Percentiles rank a stretch among this genome's conserved stretches.
phyloP scores from a whole-genome alignment of 2,329 filamentous ascomycete species.

The Hymenoscyphus fraxineus region DNA sequence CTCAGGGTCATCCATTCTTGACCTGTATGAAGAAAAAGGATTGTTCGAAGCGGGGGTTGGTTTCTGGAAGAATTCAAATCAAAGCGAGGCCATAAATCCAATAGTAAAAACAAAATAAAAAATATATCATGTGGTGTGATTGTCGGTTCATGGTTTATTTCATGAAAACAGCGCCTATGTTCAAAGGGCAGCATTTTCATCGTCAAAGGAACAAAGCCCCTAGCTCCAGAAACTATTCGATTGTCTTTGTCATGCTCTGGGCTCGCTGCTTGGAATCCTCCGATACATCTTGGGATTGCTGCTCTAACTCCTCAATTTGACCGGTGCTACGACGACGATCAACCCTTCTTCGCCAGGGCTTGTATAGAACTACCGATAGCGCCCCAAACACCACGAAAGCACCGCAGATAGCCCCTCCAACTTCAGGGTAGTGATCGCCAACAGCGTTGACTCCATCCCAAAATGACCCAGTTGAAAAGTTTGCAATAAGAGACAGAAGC shows the following conservation, averaged over 20 bases:
- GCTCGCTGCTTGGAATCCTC: background rate
- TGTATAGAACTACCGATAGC: constrained; percentile 62
- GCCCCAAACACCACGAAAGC: constrained; percentile 75
- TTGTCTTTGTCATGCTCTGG: background rate
- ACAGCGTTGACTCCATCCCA: constrained; percentile 82
- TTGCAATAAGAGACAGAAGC: constrained; percentile 71
- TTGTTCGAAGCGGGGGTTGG: background rate
- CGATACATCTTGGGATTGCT: background rate
- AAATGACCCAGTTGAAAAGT: constrained; percentile 73
- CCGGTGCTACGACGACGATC: constrained; percentile 23
- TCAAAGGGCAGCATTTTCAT: background rate
- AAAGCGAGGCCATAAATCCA: too few relatives aligned
- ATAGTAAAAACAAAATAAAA: background rate
- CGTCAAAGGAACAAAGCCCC: background rate
- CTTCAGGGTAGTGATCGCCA: constrained; percentile 78
- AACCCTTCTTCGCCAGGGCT: constrained; percentile 68
- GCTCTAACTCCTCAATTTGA: background rate
- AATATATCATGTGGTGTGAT: background rate
- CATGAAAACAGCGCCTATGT: background rate
- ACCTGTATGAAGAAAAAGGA: background rate
- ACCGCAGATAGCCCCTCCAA: constrained; percentile 82
- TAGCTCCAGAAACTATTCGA: background rate
- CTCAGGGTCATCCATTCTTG: background rate
- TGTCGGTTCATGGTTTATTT: background rate
- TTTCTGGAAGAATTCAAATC: too few relatives aligned